Evolutionary conservation across 768 basidiomycete species (phyloP), one percentile per base, ranked within the genome.

Genomic region (Trametes cinnabarina): DNA sequence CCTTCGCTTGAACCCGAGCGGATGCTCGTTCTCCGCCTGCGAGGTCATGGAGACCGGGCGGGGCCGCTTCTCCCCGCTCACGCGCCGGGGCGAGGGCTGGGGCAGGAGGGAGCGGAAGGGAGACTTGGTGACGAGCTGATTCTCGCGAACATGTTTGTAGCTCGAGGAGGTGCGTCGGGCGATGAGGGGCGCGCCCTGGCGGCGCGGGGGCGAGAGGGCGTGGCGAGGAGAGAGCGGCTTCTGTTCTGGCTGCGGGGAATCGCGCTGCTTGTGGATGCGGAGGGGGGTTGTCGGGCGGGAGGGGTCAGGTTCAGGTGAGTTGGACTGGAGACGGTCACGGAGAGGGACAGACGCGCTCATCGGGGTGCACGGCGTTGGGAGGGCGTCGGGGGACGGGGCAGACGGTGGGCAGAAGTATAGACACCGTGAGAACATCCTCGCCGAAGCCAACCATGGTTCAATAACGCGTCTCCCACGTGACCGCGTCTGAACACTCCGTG

Each of bases 41-140:
- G 87, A 82, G 48, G 85, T 79, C 75, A 92, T 83, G 8, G 88
- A 90, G 20, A 77, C 73, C 0, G 90, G 86, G 22, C 90, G 83
- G 22, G 85, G 85, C 0, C 90, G 79, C 67, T 92, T 91, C 74
- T 91, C 90, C 20, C 87, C 88, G 41, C 88, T 90, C 26, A 87
- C 85, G 4, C 81, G 79, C 42, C 80, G 76, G 73, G 77, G 48
- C 63, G 74, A 53, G 59, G 66, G 51, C n/a, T 78, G 76, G 47
- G 83, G 78, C 23, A 82, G 76, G 59, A 84, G 82, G 2, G 82
- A 82, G 65, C 88, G 89, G 76, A 94, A 94, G 10, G 91, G 91
- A 11, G 92, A 94, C 64, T 92, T 92, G 26, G 87, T 85, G 17
- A 94, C 92, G 55, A 92, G 85, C 68, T 87, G 85, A 69, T 85